phyloP scores from a whole-genome alignment of 148 eudicot genomes.

The Fallopia convolvulus region DNA sequence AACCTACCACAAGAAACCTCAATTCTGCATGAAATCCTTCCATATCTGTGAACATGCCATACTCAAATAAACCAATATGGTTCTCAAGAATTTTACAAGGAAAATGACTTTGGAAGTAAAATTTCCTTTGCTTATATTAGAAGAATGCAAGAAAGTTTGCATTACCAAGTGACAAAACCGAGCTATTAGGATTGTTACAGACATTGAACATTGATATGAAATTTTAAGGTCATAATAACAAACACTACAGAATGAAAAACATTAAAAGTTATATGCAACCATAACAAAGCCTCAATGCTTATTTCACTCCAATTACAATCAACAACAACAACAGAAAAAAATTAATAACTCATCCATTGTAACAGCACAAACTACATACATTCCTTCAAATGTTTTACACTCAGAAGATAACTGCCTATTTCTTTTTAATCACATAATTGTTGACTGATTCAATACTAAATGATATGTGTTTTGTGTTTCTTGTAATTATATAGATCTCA shows the following conservation, averaged over 20 bases:
- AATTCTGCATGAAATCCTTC: no score
- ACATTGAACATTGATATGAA: neutral
- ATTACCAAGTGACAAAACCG: neutral
- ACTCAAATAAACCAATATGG: no score
- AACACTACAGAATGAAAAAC: neutral
- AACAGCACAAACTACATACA: neutral
- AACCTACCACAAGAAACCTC: no score
- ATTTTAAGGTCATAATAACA: neutral
- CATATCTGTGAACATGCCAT: no score
- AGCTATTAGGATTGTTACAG: neutral
- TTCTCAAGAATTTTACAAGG: no score
- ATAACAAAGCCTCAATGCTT: neutral
- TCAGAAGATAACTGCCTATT: neutral
- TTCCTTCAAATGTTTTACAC: constrained; percentile 1
- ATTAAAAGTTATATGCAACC: neutral
- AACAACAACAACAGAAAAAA: neutral
- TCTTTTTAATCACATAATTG: no score
- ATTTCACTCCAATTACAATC: neutral
- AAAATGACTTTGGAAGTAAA: no score
- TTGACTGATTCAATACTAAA: no score
- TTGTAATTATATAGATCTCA: no score
- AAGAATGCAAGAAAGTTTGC: neutral
- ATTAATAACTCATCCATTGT: neutral
- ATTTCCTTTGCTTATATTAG: no score
- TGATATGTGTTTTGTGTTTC: no score